Evolutionary conservation across 768 basidiomycete species (phyloP), one percentile per base, ranked within the genome.

Genomic region (Mycena belliarum): DNA sequence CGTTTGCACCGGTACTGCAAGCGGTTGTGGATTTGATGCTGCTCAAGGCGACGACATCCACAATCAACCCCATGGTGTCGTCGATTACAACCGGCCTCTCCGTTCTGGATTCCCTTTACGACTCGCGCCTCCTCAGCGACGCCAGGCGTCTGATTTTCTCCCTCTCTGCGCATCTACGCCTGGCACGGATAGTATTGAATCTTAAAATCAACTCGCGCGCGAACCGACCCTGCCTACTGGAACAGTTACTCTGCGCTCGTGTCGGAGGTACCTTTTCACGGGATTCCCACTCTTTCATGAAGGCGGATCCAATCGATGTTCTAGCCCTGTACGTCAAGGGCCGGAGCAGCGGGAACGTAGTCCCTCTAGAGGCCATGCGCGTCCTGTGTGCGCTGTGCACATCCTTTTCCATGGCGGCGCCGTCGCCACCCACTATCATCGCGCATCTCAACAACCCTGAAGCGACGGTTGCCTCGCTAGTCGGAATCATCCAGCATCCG

Each of bases 371-470:
- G 59, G 85, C 91, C 0, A 82, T 86, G 59, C 79, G 76, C 6
- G 79, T 92, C 9, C 73, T 93, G n/a, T 82, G 82, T 56, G 79
- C 86, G 0, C 74, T 94, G 2, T 85, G 88, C 59, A 72, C 81
- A 3, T 90, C 87, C 1, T 75, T 93, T 24, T 84, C 88, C 16
- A 68, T 75, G 26, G 76, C 78, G 8, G 81, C 83, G 53, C 81
- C 86, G 3, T 82, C 87, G 0, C 79, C 87, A 0, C 83, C 89
- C 0, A 88, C 89, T 4, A 84, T 95, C 64, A 81, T 89, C 38
- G 86, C 87, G 0, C 91, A 94, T 68, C 77, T 95, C 5, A 82
- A 86, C 5, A 83, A 91, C 63, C 87, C 93, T 1, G 91, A 93
- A 60, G 79, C 83, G 10, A 86, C 84, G 0, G 85, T 90, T 0